A percentile compares a stretch with the other conserved stretches of the same genome.
phyloP scores from a whole-genome alignment of 768 basidiomycete species.

The Pleurotus cornucopiae region DNA sequence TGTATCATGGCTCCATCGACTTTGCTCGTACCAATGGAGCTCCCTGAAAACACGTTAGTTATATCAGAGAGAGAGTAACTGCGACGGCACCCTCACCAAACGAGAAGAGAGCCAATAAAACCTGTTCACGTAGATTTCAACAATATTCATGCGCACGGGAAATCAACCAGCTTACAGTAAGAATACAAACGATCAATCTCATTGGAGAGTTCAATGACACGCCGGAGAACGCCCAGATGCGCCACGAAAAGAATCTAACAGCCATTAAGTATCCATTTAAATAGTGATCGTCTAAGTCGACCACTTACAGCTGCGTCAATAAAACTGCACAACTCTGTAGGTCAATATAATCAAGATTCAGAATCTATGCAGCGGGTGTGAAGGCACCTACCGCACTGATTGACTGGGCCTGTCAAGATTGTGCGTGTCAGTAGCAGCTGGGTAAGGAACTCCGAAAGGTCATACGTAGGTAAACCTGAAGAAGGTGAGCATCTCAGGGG shows the following conservation, averaged over 20 bases:
- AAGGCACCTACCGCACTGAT: neutral
- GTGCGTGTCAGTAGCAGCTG: neutral
- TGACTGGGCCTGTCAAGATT: neutral
- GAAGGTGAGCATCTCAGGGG: neutral
- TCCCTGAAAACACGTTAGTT: neutral
- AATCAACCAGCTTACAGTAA: neutral
- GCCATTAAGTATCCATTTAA: neutral
- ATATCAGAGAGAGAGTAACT: too few relatives aligned
- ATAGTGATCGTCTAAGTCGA: neutral
- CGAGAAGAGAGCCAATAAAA: neutral
- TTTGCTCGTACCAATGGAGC: neutral
- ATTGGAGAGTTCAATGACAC: neutral
- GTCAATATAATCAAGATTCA: neutral
- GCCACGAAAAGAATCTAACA: neutral
- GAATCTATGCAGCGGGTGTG: too few relatives aligned
- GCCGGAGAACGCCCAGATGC: neutral
- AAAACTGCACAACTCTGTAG: neutral
- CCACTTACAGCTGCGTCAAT: neutral
- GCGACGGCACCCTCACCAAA: neutral
- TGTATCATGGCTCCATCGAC: too few relatives aligned
- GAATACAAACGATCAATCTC: neutral
- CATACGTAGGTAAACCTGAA: slow-evolving; percentile 2
- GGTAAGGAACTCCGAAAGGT: neutral
- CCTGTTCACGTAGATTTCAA: neutral
- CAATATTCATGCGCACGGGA: neutral